Evolutionary conservation across 257 asterid species (phyloP).

Genomic region (Gynochthodes officinalis): DNA sequence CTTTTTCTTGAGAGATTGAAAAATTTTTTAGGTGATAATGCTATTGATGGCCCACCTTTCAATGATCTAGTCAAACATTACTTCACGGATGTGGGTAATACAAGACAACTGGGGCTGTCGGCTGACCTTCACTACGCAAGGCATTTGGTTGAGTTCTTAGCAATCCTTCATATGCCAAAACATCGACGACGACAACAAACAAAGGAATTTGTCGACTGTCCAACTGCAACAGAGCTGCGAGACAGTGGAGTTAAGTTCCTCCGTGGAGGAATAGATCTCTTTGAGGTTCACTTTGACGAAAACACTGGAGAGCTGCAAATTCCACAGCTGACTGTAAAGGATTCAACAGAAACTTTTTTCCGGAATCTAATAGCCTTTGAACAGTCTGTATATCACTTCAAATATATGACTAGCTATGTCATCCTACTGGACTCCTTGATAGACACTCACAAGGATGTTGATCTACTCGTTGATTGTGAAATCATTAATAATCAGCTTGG

Average conservation of each 20-base stretch:
- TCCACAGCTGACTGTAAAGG: slow-evolving; percentile 18
- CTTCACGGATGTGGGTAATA: slow-evolving; percentile 25
- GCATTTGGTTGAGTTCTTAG: too few species aligned
- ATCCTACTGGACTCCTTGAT: slow-evolving; percentile 31
- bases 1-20: not conserved
- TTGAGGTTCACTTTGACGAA: slow-evolving; percentile 16
- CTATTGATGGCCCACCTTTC: slow-evolving; percentile 2
- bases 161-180: slow-evolving; percentile 20
- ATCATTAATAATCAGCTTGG: slow-evolving; percentile 18
- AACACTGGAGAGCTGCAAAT: slow-evolving; percentile 23
- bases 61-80: slow-evolving; percentile 23
- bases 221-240: slow-evolving; percentile 26
- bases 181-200: too few species aligned
- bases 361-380: too few species aligned
- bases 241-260: slow-evolving; percentile 24
- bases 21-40: not conserved
- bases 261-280: slow-evolving; percentile 6
- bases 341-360: slow-evolving; percentile 24
- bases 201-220: slow-evolving; percentile 19
- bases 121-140: not conserved
- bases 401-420: slow-evolving; percentile 26
- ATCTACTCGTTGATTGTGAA: slow-evolving; percentile 8
- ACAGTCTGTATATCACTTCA: slow-evolving; percentile 16
- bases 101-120: slow-evolving; percentile 8
- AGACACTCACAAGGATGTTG: slow-evolving; percentile 24